A percentile compares a stretch with the other conserved stretches of the same genome.
These are phyloP conservation scores for Microsporum canis DNA, from an alignment of 2,329 filamentous ascomycete species.

Conservation along the genomic window DNA sequence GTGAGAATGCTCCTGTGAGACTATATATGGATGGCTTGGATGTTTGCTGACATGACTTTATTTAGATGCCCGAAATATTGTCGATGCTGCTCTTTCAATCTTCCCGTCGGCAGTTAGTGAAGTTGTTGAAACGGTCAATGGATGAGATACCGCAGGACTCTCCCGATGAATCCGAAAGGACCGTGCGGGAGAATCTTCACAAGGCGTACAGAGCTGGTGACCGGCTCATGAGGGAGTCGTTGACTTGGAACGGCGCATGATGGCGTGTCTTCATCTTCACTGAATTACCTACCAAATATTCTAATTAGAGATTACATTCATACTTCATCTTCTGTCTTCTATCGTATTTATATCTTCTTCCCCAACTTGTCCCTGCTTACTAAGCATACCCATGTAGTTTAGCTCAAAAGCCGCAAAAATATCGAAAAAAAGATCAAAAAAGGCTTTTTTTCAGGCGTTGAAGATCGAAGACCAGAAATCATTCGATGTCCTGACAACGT, in stretches of 20 bases:
- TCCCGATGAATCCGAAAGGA: constrained; percentile 36
- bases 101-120: constrained; percentile 65
- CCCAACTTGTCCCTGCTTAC: background rate
- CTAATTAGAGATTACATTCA: background rate
- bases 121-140: constrained; percentile 54
- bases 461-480: background rate
- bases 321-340: background rate
- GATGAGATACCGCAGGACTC: constrained; percentile 37
- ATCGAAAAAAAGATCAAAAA: constrained; percentile 1
- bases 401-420: background rate
- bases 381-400: background rate
- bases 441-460: constrained; percentile 2
- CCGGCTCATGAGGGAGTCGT: background rate
- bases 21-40: background rate
- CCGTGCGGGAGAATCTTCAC: constrained; percentile 56
- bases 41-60: background rate
- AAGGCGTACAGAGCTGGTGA: constrained; percentile 38
- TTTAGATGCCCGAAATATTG: constrained; percentile 73
- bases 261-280: background rate
- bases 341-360: background rate
- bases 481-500: background rate
- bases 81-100: constrained; percentile 77
- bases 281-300: background rate
- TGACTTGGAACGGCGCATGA: background rate
- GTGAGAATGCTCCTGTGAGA: constrained; percentile 22